Conservation (phyloP, 768 basidiomycete genomes). For the Mycena metata region DNA sequence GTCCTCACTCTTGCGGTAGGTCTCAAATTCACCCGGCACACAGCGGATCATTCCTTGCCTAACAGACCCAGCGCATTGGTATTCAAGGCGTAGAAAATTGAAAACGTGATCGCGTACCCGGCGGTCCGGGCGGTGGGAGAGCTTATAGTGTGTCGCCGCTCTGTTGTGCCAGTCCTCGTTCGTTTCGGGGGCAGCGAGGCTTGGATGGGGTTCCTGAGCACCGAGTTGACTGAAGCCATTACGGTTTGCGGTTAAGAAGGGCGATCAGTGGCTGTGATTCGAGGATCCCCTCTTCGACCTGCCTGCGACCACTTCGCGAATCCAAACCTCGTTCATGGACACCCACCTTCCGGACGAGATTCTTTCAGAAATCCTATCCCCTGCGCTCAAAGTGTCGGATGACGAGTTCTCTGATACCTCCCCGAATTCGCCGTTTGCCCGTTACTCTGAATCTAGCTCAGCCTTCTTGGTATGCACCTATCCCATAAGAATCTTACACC, state of each 20-base stretch:
- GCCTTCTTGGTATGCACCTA: constrained; percentile 1
- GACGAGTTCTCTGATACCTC: constrained; percentile 21
- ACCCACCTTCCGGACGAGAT: constrained; percentile 31
- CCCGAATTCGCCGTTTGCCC: constrained; percentile 9
- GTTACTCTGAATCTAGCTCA: constrained; percentile 26
- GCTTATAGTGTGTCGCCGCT: neutral
- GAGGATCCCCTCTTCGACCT: too few relatives aligned
- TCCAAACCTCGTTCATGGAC: constrained; percentile 7
- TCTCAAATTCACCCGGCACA: constrained; percentile 26
- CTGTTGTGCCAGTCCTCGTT: constrained; percentile 2
- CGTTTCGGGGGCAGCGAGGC: constrained; percentile 21
- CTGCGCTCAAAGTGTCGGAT: constrained; percentile 30
- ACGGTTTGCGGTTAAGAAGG: neutral
- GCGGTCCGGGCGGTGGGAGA: neutral
- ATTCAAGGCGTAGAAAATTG: neutral
- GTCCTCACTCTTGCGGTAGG: constrained; percentile 32
- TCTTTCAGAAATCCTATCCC: constrained; percentile 31
- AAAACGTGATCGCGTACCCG: constrained; percentile 6
- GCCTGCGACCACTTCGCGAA: too few relatives aligned
- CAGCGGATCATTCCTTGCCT: constrained; percentile 35
- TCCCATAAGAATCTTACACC: too few relatives aligned
- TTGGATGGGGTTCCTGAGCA: neutral
- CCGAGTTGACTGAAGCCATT: constrained; percentile 7
- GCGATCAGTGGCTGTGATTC: too few relatives aligned
- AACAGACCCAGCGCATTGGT: constrained; percentile 26